Evolutionary conservation across 2,329 filamentous ascomycete species (phyloP), one percentile per base, ranked within the genome.

Genomic region (Madurella mycetomatis): DNA sequence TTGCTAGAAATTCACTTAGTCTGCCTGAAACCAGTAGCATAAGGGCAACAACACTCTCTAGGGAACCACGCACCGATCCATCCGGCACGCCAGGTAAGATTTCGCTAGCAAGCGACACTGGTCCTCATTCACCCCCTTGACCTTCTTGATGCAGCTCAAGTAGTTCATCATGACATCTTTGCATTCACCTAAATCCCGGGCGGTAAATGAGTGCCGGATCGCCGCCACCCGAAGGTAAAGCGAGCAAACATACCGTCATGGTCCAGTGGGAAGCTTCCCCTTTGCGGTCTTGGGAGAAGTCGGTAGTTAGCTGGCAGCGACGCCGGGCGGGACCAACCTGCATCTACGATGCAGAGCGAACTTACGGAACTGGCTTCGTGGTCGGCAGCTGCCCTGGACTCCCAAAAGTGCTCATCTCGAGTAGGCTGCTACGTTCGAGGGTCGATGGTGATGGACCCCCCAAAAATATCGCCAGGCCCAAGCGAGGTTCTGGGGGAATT

Each of bases 221-320:
- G 16, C 41, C 15, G 17, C 15, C 11, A 13, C 12, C 2, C 18
- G 18, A 16, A 15, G 2, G 12, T 17, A 42, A 32, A 13, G 9
- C 9, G 5, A 9, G n/a, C 31, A 9, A n/a, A 60, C 72, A 61
- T 64, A 76, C 76, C 90, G 70, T 96, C 91, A 66, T 96, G 92
- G 71, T 97, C 92, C 53, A 97, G 83, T n/a, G 92, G 92, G 67
- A 97, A 97, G 65, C 90, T 95, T 53, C 92, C 92, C 65, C 92
- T 85, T 70, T 96, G 88, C 5, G 92, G 92, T 54, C 90, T 94
- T 62, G 17, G 54, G 39, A 25, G 18, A 32, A 12, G 18, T 1
- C 31, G 4, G 32, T 25, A 47, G 40, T 48, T 32, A 51, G 41
- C 16, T 25, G 31, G 11, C 9, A 19, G 18, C 12, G 11, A 15